Conservation (phyloP, 2,329 filamentous ascomycete species). For the Fusarium humuli region DNA sequence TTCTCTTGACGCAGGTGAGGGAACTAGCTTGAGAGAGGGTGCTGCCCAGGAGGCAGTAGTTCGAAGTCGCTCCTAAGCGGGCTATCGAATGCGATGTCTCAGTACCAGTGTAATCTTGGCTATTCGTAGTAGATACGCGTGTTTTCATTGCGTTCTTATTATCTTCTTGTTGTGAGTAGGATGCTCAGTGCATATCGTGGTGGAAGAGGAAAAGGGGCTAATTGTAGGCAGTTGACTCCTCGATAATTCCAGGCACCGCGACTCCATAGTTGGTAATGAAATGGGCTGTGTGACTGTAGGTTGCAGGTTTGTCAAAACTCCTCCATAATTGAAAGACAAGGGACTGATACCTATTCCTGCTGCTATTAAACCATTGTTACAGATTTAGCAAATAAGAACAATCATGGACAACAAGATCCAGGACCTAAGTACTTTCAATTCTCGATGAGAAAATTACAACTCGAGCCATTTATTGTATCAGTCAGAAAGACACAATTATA, state of each 20-base stretch:
- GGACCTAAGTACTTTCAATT: no score
- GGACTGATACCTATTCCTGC: no score
- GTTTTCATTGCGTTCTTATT: background rate
- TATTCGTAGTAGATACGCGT: background rate
- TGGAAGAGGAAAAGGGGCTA: background rate
- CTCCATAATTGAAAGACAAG: no score
- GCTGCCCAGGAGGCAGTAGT: background rate
- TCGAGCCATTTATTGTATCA: no score
- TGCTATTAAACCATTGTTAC: no score
- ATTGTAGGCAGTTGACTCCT: background rate
- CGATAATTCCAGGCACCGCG: fast-evolving
- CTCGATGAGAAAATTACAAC: no score
- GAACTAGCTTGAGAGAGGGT: background rate
- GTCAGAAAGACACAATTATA: no score
- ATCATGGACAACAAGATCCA: no score
- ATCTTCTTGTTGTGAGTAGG: no score
- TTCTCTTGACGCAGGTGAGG: background rate
- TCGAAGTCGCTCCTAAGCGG: background rate
- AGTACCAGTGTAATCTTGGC: no score
- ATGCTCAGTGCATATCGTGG: background rate
- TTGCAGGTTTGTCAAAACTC: no score
- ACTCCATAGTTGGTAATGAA: fast-evolving
- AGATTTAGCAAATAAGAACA: no score
- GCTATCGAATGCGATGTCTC: background rate
- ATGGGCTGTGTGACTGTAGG: fast-evolving